Percentiles rank a stretch among this genome's conserved stretches.
Conservation (phyloP, 306 rosid species). For the Vigna hirtella region DNA sequence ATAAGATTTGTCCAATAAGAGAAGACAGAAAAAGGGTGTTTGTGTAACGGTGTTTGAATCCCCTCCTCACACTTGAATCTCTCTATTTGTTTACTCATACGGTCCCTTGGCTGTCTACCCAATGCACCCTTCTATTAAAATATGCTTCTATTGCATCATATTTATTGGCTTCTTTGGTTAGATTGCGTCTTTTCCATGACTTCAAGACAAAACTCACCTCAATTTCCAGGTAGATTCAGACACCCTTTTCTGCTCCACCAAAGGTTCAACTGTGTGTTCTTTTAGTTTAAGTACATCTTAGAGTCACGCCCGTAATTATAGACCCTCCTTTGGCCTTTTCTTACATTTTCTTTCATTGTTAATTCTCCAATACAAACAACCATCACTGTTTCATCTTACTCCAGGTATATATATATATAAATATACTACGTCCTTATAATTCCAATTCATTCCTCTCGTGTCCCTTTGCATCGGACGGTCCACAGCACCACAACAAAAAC, state of each 20-base stretch:
- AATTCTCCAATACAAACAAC: slow-evolving; percentile 50
- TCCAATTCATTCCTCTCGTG: no score
- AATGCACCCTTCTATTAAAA: slow-evolving; percentile 31
- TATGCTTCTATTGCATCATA: slow-evolving; percentile 30
- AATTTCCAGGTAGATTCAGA: slow-evolving; percentile 94
- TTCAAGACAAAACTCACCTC: slow-evolving; percentile 84
- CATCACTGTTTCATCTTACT: slow-evolving; percentile 44
- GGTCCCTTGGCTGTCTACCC: slow-evolving; percentile 49
- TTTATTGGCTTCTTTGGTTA: slow-evolving; percentile 43
- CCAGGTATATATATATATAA: slow-evolving; percentile 9
- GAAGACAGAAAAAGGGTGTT: slow-evolving; percentile 43
- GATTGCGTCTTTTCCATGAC: slow-evolving; percentile 63
- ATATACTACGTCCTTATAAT: no score
- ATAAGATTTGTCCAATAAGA: slow-evolving; percentile 82
- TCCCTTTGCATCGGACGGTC: slow-evolving; percentile 24
- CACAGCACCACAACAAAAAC: neutral
- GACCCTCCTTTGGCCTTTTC: slow-evolving; percentile 46
- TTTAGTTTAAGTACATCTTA: slow-evolving; percentile 52
- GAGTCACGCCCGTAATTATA: slow-evolving; percentile 49
- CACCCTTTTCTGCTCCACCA: slow-evolving; percentile 66
- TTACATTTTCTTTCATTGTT: slow-evolving; percentile 32
- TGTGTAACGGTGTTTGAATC: slow-evolving; percentile 69
- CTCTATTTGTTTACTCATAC: slow-evolving; percentile 45
- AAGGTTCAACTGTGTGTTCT: slow-evolving; percentile 50
- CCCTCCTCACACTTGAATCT: slow-evolving; percentile 65